phyloP scores from a whole-genome alignment of 2,329 filamentous ascomycete genomes.

The Ambrosiella beaveri region DNA sequence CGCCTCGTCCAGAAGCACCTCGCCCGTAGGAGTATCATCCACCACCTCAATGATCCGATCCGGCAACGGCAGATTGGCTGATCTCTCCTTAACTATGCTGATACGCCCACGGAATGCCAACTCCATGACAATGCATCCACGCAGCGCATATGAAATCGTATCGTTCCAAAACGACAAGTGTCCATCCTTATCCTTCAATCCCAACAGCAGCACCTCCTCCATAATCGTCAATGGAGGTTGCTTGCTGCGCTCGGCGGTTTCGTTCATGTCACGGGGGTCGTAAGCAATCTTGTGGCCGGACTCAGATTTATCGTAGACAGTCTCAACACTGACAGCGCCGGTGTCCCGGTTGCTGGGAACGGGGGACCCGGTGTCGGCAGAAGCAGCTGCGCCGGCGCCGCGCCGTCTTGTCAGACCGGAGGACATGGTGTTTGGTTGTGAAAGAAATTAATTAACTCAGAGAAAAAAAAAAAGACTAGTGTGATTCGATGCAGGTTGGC shows the following conservation, averaged over 20 bases:
- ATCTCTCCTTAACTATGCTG: conserved; percentile 97
- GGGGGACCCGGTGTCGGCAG: conserved; percentile 24
- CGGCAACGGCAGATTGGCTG: conserved; percentile 76
- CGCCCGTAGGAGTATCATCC: conserved; percentile 88
- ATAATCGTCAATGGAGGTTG: conserved; percentile 97
- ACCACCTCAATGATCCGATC: conserved; percentile 94
- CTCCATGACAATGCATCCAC: conserved; percentile 96
- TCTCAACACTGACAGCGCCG: conserved; percentile 47
- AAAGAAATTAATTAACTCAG: background rate
- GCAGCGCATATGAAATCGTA: conserved; percentile 95
- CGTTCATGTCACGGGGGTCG: conserved; percentile 91
- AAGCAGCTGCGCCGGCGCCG: conserved; percentile 39
- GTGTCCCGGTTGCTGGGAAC: conserved; percentile 40
- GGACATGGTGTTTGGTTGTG: conserved; percentile 5
- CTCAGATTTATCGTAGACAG: conserved; percentile 78
- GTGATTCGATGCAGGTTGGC: background rate
- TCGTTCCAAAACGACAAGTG: conserved; percentile 99
- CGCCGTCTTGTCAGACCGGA: conserved; percentile 47
- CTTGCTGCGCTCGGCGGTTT: conserved; percentile 89
- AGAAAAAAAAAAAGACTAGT: background rate
- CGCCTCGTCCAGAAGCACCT: conserved; percentile 92
- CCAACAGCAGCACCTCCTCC: conserved; percentile 92
- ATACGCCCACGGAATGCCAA: conserved; percentile 89
- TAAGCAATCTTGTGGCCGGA: conserved; percentile 98
- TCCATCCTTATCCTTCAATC: conserved; percentile 94